These are phyloP conservation scores for Scheffersomyces spartinae DNA, from an alignment of 805 yeast genomes.

Conservation along the genomic window DNA sequence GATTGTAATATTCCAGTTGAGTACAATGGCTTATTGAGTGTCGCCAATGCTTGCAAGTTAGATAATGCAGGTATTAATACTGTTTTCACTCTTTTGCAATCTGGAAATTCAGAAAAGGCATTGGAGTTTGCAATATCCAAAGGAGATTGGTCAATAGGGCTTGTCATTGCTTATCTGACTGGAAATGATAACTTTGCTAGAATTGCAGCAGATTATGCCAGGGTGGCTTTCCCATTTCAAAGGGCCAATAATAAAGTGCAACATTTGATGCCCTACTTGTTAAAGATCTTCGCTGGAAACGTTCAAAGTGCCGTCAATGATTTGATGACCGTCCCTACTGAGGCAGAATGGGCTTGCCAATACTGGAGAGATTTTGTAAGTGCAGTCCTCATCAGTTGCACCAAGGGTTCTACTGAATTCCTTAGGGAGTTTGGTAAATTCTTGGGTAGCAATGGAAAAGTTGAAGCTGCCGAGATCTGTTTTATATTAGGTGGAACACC, in stretches of 20 bases:
- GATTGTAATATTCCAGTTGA: constrained; percentile 2
- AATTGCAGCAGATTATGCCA: constrained; percentile 46
- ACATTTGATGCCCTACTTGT: constrained; percentile 41
- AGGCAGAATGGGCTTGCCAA: constrained; percentile 35
- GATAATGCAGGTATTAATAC: constrained; percentile 24
- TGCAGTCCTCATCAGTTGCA: constrained; percentile 24
- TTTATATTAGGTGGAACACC: constrained; percentile 38
- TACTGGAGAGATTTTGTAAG: constrained; percentile 41
- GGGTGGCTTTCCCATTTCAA: constrained; percentile 33
- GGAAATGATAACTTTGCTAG: constrained; percentile 51
- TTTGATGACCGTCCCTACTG: constrained; percentile 27
- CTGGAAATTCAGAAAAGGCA: constrained; percentile 61
- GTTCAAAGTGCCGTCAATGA: constrained; percentile 41
- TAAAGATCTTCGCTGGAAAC: constrained; percentile 57
- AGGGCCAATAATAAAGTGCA: constrained; percentile 26
- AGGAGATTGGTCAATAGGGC: constrained; percentile 68
- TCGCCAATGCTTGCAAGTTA: constrained; percentile 30
- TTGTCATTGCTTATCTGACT: constrained; percentile 55
- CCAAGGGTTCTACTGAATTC: constrained; percentile 22
- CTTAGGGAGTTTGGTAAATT: constrained; percentile 41
- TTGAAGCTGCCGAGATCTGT: constrained; percentile 31
- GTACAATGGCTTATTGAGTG: constrained; percentile 2
- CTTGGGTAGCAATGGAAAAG: constrained; percentile 19
- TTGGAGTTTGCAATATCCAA: constrained; percentile 47
- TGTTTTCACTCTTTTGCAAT: constrained; percentile 31